Base-by-base conservation (phyloP, 805 yeast genomes). In the Wickerhamomyces kurtzmanii region DNA sequence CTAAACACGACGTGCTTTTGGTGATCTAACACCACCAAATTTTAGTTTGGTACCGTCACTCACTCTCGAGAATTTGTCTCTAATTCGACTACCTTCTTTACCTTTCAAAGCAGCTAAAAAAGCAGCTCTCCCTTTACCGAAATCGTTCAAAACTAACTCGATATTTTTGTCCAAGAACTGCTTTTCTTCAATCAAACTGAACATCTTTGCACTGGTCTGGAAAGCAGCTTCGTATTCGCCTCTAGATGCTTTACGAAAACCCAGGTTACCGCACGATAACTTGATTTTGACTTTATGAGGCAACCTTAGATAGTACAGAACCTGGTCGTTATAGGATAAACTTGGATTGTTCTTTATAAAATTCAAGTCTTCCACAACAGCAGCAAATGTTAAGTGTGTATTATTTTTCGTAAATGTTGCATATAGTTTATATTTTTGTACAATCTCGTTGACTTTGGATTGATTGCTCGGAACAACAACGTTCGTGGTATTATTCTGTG, bases 221-320 rank as follows among this genome's bases (percentile, higher is more conserved):
- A 79, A 87, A 10, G 80, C 80, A 2, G 95, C 96, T 56, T 89
- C 98, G 47, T 83, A 84, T 53, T 85, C 94, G 27, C 93, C 84
- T 55, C 96, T 75, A 31, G 85, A 85, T 12, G 91, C 72, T 46
- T 86, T 85, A 46, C 85, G 71, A 63, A 86, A 89, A 4, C 97
- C 98, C 28, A 85, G 62, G 48, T 71, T 73, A 28, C 98, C 98
- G 0, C 95, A 79, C 6, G 84, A 70, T 28, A 83, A 58, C 14
- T 78, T 71, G 24, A 78, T 49, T 38, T 71, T 66, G 17, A 79
- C 75, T 37, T 73, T 78, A 54, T 87, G 89, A 15, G 86, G 91
- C 27, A 87, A 69, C 36, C 79, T 74, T 41, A 84, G 60, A 56
- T 79, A 78, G 50, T 85, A 81, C 27, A 85, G 62, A 28, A 82